Evolutionary conservation across 176 grass and related monocot species (phyloP).

Genomic region (Aegilops speltoides): DNA sequence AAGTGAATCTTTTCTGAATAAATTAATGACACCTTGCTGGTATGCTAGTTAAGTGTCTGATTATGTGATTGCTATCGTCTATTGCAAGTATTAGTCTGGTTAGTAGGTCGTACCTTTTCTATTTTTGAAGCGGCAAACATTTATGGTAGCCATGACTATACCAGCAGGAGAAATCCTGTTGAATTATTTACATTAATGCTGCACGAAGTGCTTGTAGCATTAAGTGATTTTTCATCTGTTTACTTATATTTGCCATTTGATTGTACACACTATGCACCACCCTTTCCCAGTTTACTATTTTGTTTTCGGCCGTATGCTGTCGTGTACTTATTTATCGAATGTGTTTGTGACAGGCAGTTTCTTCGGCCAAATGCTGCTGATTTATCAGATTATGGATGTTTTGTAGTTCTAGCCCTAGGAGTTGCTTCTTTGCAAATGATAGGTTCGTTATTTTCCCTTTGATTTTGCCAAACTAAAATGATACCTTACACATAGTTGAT

Average conservation of each 20-base stretch:
- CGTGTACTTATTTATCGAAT: constrained; percentile 15
- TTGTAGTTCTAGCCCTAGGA: constrained; percentile 89
- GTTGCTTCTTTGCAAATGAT: constrained; percentile 86
- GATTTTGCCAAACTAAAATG: constrained; percentile 9
- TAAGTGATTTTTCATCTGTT: constrained; percentile 1
- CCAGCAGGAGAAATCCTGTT: neutral
- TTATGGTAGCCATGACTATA: constrained; percentile 5
- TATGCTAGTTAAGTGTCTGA: neutral
- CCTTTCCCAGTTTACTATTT: constrained; percentile 10
- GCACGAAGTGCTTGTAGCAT: neutral
- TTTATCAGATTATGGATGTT: constrained; percentile 96
- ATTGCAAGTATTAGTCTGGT: constrained; percentile 1
- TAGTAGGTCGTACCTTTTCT: neutral
- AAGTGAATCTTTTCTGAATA: neutral
- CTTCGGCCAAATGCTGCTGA: constrained; percentile 80
- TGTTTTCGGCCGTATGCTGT: neutral
- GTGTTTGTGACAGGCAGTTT: constrained; percentile 77
- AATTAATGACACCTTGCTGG: neutral
- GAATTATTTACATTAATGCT: constrained; percentile 1
- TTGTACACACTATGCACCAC: neutral
- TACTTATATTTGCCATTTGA: neutral
- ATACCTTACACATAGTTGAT: constrained; percentile 23
- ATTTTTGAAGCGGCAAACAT: neutral
- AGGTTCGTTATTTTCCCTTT: constrained; percentile 42
- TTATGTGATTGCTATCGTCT: neutral